These are phyloP conservation scores for Scolecobasidium constrictum DNA, from an alignment of 2,329 filamentous ascomycete genomes.

Conservation along the genomic window DNA sequence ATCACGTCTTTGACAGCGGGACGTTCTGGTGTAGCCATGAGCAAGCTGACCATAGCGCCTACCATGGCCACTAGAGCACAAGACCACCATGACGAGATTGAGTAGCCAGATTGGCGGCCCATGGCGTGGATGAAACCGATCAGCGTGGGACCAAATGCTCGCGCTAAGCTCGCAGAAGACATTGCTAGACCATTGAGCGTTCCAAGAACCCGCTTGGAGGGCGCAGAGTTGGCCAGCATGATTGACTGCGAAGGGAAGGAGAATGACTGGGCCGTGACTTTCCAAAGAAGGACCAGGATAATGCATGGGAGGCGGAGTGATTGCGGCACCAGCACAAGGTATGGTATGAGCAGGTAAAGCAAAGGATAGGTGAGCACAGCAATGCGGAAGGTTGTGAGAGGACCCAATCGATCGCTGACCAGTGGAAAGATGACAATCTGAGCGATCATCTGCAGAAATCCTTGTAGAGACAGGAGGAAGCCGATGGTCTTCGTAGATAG, in stretches of 20 bases:
- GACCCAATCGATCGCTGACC: slow-evolving; percentile 63
- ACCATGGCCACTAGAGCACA: slow-evolving; percentile 64
- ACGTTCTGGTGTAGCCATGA: slow-evolving; percentile 55
- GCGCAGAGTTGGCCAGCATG: slow-evolving; percentile 77
- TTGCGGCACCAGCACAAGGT: slow-evolving; percentile 73
- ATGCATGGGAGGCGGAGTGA: slow-evolving; percentile 61
- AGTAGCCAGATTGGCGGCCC: slow-evolving; percentile 70
- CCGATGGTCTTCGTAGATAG: slow-evolving; percentile 77
- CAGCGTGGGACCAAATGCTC: slow-evolving; percentile 79
- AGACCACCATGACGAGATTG: slow-evolving; percentile 88
- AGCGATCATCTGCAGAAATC: slow-evolving; percentile 77
- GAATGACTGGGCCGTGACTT: slow-evolving; percentile 85
- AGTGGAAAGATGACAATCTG: slow-evolving; percentile 77
- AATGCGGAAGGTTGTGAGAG: slow-evolving; percentile 70
- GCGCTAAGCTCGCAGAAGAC: slow-evolving; percentile 78
- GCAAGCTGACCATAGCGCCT: slow-evolving; percentile 65
- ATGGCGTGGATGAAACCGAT: slow-evolving; percentile 76
- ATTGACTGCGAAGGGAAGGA: slow-evolving; percentile 87
- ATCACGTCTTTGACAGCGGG: slow-evolving; percentile 24
- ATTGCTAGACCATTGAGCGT: slow-evolving; percentile 89
- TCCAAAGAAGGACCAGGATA: slow-evolving; percentile 72
- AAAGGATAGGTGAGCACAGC: slow-evolving; percentile 75
- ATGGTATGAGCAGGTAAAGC: slow-evolving; percentile 80
- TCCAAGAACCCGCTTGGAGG: slow-evolving; percentile 73
- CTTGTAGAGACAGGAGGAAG: slow-evolving; percentile 78